These are phyloP conservation scores for Truncatella angustata DNA, from an alignment of 2,329 filamentous ascomycete genomes.

Conservation along the genomic window DNA sequence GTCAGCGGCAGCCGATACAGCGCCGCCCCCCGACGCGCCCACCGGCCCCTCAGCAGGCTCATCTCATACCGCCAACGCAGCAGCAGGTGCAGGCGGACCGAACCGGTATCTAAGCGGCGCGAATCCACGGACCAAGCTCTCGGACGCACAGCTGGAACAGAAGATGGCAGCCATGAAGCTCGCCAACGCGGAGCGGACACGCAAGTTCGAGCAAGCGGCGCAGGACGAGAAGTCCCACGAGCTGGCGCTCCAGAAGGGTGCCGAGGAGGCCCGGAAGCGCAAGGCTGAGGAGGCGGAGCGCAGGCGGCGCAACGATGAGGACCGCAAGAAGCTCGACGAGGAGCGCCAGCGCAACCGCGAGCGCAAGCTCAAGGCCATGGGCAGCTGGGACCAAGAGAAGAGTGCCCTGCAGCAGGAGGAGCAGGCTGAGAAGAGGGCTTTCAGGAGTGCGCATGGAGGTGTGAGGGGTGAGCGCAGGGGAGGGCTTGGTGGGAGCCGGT, in stretches of 20 bases:
- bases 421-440: slow-evolving; percentile 34
- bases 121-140: slow-evolving; percentile 60
- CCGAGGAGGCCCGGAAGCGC: slow-evolving; percentile 53
- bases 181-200: slow-evolving; percentile 54
- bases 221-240: slow-evolving; percentile 56
- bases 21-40: background rate
- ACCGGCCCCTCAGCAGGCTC: background rate
- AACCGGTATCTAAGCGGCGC: slow-evolving; percentile 52
- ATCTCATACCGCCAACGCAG: too few relatives aligned
- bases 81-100: slow-evolving; percentile 30
- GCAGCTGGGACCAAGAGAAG: slow-evolving; percentile 61
- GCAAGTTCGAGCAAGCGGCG: slow-evolving; percentile 58
- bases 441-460: slow-evolving; percentile 37
- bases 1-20: slow-evolving; percentile 1
- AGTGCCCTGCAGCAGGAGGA: slow-evolving; percentile 36
- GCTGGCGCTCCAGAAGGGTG: slow-evolving; percentile 50
- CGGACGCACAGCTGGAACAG: slow-evolving; percentile 54
- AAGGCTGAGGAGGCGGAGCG: slow-evolving; percentile 52
- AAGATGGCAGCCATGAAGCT: slow-evolving; percentile 64
- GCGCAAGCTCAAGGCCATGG: slow-evolving; percentile 59
- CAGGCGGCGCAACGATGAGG: slow-evolving; percentile 50
- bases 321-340: slow-evolving; percentile 51
- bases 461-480: slow-evolving; percentile 36
- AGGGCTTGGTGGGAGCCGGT: slow-evolving; percentile 40
- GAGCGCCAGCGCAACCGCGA: slow-evolving; percentile 60